phyloP scores from a whole-genome alignment of 2,329 filamentous ascomycete species.

The Colletotrichum melonis region DNA sequence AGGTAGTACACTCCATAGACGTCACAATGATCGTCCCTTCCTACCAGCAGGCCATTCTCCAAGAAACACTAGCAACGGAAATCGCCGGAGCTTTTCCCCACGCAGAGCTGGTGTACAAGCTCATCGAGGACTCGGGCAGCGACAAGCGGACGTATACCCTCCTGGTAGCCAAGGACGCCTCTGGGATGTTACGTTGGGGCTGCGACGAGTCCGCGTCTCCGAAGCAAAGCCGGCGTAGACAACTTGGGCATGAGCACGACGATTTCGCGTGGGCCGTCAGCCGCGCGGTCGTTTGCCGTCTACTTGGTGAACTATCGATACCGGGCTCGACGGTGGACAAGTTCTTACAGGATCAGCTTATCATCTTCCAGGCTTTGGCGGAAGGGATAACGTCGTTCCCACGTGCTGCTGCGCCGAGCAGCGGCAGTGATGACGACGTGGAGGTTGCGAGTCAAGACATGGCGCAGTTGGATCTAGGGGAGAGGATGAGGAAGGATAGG shows the following conservation, averaged over 20 bases:
- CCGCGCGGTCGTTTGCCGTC: slow-evolving; percentile 54
- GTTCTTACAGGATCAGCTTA: slow-evolving; percentile 70
- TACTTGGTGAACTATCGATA: slow-evolving; percentile 56
- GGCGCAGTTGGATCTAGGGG: slow-evolving; percentile 42
- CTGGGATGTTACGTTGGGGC: slow-evolving; percentile 56
- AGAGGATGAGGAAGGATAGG: slow-evolving; percentile 54
- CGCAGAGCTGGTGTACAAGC: slow-evolving; percentile 56
- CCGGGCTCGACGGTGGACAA: slow-evolving; percentile 56
- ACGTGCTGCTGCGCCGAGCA: slow-evolving; percentile 30
- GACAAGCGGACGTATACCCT: slow-evolving; percentile 66
- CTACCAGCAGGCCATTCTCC: slow-evolving; percentile 54
- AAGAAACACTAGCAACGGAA: slow-evolving; percentile 51
- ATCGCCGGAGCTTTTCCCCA: slow-evolving; percentile 55
- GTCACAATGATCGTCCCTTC: slow-evolving; percentile 62
- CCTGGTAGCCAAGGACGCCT: slow-evolving; percentile 63
- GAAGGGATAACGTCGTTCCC: slow-evolving; percentile 62
- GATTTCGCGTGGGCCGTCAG: slow-evolving; percentile 55
- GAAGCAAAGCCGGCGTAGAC: too few species aligned
- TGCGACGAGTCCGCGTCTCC: slow-evolving; percentile 47
- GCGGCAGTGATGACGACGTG: slow-evolving; percentile 8
- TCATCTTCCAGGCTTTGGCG: slow-evolving; percentile 70
- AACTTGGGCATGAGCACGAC: slow-evolving; percentile 38
- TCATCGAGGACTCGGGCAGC: slow-evolving; percentile 63
- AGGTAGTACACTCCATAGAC: slow-evolving; percentile 57
- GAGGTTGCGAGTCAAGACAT: slow-evolving; percentile 43